Evolutionary conservation across 768 basidiomycete genomes (phyloP), one percentile per base, ranked within the genome.

Genomic region (Gymnopilus junonius): DNA sequence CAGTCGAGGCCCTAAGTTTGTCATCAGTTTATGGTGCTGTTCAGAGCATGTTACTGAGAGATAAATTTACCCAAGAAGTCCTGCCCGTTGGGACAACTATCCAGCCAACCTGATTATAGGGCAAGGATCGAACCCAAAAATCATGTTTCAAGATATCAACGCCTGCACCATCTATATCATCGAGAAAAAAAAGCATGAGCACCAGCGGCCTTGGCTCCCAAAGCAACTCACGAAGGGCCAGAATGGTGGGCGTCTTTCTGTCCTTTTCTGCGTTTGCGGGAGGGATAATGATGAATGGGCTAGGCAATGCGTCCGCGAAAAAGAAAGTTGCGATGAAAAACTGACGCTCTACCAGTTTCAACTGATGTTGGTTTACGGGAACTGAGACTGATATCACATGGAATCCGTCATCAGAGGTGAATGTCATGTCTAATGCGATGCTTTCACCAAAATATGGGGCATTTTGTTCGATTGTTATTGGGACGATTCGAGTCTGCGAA

Each of bases 1-100:
- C 95, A 97, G 73, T 97, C 95, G 45, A 95, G 80, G 1, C 95
- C 95, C 92, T 93, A 55, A 32, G 34, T 40, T 37, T n/a, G n/a
- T n/a, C 46, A 43, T 37, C 21, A 46, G 8, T 32, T 15, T 48
- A 27, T 21, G 34, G 25, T 54, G 27, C 32, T 21, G 35, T 15
- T 17, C 37, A 39, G 40, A 3, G 2, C 5, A 8, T 50, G 11
- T 34, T 14, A 32, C 11, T 15, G 61, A 27, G 39, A 11, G 11
- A 25, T 51, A 31, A 10, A 60, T 65, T 51, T 71, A 90, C 92
- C 95, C 95, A 97, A 27, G 90, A 84, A 1, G 91, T 95, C 55
- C 89, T 80, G 0, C 95, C 95, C n/a, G 87, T 84, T 0, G 95
- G 92, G n/a, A 90, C 76, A 20, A 96, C 77, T 10, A 91, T 76